Base-by-base conservation (phyloP, 257 asterid species). In the Nyctanthes arbortristis region DNA sequence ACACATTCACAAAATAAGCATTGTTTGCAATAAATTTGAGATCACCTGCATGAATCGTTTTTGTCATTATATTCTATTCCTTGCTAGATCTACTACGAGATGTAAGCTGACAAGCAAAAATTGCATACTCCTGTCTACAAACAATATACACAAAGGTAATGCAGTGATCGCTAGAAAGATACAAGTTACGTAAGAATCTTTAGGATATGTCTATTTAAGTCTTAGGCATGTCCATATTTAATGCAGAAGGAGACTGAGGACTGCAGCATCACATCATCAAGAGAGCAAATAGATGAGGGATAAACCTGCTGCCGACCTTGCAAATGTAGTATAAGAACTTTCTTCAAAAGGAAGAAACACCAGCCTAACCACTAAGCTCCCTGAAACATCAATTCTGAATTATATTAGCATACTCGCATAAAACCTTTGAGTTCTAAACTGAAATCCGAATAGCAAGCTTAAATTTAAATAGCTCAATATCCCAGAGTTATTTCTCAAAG, bases 261-360 rank as follows among this genome's bases (percentile, higher is more conserved):
- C 12, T 49, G 29, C 16, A 52, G 57, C 47, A 25, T 34, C 32
- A 62, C 47, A 25, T 34, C 32, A 62, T 3, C 49, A 71, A 72
- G 35, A 63, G 36, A 25, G 64, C 66, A 65, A 61, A 70, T 49
- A 72, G 84, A 78, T 62, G 67, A 65, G 96, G 82, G 70, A 72
- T 84, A 85, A 83, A 94, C 99, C 97, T 94, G 97, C 84, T 65
- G 95, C 92, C 65, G 92, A 94, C 95, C 93, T 91, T 84, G 97
- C 99, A 87, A 94, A 94, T 40, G 98, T 87, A 67, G 84, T 75
- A 69, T 88, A 91, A 14, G 96, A 89, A 81, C 98, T 94, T 81
- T 94, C 99, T 80, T 94, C 98, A 75, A 94, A 94, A 29, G 99
- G 99, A 35, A 91, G 97, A 76, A 94, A 91, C 69, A 94, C 81